Evolutionary conservation across 192 early-diverging fungal species (phyloP), one percentile per base, ranked within the genome.

Genomic region (Coemansia sp.): DNA sequence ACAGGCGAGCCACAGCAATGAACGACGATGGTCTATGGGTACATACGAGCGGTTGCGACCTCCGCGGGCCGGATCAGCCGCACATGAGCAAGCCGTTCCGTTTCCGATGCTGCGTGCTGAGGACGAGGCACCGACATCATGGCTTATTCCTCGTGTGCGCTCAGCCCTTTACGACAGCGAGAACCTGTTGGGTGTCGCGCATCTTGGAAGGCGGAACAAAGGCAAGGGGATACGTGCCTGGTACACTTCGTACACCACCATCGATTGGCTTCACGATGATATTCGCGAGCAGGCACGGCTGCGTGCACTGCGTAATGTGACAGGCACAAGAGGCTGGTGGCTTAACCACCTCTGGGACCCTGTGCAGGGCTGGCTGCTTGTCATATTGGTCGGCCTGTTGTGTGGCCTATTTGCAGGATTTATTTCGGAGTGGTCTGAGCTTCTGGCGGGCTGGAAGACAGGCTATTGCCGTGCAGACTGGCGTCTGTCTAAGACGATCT

Each of bases 201-300:
- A 56, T 22, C 32, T 63, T 22, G 66, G 78, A 25, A 47, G 66
- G 16, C 66, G 63, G 27, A 67, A 54, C 62, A 75, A 71, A 49
- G 78, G 65, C 52, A 73, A 75, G 65, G 71, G 71, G 28, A 66
- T 68, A 19, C 73, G 68, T 24, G 68, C 69, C 14, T 71, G 72
- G 73, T 81, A 81, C 62, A 73, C 64, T 31, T 74, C 71, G 2
- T 81, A 74, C 62, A 81, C 78, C 3, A 75, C 78, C 38, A 81
- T 81, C 31, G 93, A 97, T 77, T 95, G 92, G 92, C 89, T 94
- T 44, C 92, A 95, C 64, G 94, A 95, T 76, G 85, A 88, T 60
- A 88, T 89, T 12, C 88, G 90, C 74, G 94, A 96, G 72, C 83
- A 89, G 32, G 83, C 86, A 19, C 74, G 93, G n/a, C 72, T 87